Conservation (phyloP, 495 filamentous ascomycete species). For the Talaromyces borbonicus region DNA sequence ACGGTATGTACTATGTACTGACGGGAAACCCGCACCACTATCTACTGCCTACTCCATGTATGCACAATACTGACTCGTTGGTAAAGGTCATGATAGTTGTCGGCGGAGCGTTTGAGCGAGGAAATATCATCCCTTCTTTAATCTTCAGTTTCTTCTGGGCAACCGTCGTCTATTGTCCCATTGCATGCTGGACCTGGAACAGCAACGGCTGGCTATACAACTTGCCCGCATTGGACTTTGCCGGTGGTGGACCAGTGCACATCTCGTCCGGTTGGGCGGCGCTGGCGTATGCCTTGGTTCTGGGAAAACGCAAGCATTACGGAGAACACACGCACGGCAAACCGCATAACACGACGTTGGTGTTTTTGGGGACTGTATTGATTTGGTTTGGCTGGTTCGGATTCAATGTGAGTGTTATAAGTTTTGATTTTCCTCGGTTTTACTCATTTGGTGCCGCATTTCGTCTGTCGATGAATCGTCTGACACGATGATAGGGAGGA, state of each 20-base stretch:
- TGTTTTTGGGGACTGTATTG: conserved; percentile 47
- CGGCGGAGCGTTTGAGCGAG: conserved; percentile 45
- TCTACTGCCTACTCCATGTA: conserved; percentile 4
- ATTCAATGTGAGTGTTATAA: conserved; percentile 37
- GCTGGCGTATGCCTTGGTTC: conserved; percentile 45
- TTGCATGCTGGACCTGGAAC: conserved; percentile 56
- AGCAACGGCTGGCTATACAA: conserved; percentile 47
- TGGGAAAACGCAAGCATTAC: conserved; percentile 42
- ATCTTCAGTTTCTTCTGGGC: conserved; percentile 51
- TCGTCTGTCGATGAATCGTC: background rate
- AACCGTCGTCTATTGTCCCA: conserved; percentile 49
- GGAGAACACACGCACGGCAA: conserved; percentile 34
- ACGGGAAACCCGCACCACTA: too few relatives aligned
- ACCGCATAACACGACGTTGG: conserved; percentile 45
- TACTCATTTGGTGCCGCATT: too few relatives aligned
- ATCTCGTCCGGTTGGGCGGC: conserved; percentile 45
- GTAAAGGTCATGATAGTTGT: conserved; percentile 40
- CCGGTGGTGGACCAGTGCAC: conserved; percentile 48
- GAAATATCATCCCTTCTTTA: conserved; percentile 43
- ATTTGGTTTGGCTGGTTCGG: conserved; percentile 55
- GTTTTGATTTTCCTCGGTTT: conserved; percentile 3
- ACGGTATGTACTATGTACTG: too few relatives aligned
- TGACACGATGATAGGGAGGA: conserved; percentile 31
- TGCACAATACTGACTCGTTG: background rate
- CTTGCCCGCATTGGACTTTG: conserved; percentile 45